A percentile compares a stretch with the other conserved stretches of the same genome.
Conservation (phyloP, 2,329 filamentous ascomycete genomes). For the Oidium heveae region DNA sequence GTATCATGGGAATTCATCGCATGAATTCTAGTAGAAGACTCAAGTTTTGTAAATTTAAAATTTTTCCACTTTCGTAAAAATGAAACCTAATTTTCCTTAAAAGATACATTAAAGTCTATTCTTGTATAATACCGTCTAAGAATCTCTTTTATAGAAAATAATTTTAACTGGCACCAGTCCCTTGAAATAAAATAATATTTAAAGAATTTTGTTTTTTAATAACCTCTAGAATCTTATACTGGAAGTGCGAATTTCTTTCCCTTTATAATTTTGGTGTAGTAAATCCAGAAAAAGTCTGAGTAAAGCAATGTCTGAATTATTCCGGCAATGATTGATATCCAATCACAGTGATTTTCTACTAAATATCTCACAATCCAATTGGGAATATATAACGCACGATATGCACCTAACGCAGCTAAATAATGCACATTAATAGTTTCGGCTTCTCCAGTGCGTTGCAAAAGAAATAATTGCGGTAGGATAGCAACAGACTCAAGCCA, state of each 20-base stretch:
- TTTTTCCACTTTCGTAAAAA: no score
- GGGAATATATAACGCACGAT: constrained; percentile 87
- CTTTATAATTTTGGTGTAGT: constrained; percentile 88
- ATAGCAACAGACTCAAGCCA: constrained; percentile 97
- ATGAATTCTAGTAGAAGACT: no score
- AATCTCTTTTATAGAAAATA: no score
- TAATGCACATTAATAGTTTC: constrained; percentile 99
- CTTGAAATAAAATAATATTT: no score
- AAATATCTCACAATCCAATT: constrained; percentile 94
- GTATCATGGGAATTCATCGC: no score
- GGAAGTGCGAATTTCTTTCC: constrained; percentile 73
- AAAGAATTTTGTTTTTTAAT: not conserved
- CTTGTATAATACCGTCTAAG: no score
- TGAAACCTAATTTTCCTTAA: no score
- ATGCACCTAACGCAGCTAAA: constrained; percentile 74
- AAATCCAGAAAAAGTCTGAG: constrained; percentile 99
- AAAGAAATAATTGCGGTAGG: constrained; percentile 89
- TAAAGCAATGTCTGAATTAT: constrained; percentile 86
- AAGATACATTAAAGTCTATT: no score
- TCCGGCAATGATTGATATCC: constrained; percentile 69
- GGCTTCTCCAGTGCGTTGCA: constrained; percentile 89
- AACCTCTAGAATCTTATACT: constrained; percentile 22
- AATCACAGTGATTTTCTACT: constrained; percentile 56
- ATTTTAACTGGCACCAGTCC: no score
- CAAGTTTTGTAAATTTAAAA: no score